phyloP scores from a whole-genome alignment of 2,329 filamentous ascomycete species.

The Eutypa lata region DNA sequence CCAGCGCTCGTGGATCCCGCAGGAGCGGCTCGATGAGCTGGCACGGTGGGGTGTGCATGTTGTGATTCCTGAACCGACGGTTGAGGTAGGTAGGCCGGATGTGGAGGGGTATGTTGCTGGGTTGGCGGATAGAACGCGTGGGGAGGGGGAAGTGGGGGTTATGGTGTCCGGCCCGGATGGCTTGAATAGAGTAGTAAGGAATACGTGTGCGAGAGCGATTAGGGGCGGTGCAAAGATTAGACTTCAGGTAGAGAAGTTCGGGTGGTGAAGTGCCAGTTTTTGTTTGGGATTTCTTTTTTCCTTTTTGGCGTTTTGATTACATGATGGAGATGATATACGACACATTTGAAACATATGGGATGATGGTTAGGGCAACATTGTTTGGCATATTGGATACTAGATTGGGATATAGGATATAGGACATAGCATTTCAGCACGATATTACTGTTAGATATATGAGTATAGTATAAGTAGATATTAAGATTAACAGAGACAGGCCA shows the following conservation, averaged over 20 bases:
- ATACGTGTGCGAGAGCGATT: conserved; percentile 50
- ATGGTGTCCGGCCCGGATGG: conserved; percentile 60
- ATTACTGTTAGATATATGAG: too few species aligned
- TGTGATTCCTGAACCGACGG: conserved; percentile 52
- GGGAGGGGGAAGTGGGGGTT: conserved; percentile 32
- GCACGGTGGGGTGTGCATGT: conserved; percentile 47
- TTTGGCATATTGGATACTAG: too few species aligned
- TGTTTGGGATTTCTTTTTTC: neutral
- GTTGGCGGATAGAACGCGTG: too few species aligned
- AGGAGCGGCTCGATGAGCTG: conserved; percentile 46
- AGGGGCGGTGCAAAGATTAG: conserved; percentile 45
- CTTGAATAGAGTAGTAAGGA: conserved; percentile 58
- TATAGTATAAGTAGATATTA: too few species aligned
- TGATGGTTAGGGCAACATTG: too few species aligned
- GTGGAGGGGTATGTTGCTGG: conserved; percentile 44
- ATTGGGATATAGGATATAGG: too few species aligned
- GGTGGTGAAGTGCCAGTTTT: conserved; percentile 45
- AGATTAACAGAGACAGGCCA: too few species aligned
- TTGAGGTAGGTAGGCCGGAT: conserved; percentile 51
- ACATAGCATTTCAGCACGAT: too few species aligned
- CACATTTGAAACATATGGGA: neutral
- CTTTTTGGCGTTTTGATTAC: too few species aligned
- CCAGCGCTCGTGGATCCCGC: conserved; percentile 53
- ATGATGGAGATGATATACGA: too few species aligned
- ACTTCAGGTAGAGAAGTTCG: conserved; percentile 64